Base-by-base conservation (phyloP, 352 stramenopile species). In the Globisporangium carolinianum region DNA sequence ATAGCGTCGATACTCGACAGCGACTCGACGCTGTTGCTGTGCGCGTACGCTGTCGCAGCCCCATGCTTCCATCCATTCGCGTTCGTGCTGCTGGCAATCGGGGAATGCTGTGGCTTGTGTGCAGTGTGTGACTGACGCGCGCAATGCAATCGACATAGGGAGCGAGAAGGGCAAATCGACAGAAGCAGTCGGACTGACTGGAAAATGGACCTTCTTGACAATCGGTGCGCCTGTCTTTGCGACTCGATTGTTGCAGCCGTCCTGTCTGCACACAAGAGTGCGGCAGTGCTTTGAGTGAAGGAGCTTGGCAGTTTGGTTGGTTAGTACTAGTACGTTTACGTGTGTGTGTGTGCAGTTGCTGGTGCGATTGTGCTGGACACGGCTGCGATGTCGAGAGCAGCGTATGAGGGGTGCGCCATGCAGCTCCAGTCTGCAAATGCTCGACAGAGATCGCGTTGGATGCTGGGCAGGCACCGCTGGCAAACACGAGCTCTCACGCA, bases 121-220 rank as follows among this genome's bases (percentile, higher is more conserved):
- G 24, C 24, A 32, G 2, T 32, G 24, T 32, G 24, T 32, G 24
- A 32, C 24, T 32, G 24, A 32, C 24, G 24, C 24, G 24, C 24
- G 24, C 24, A 32, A 32, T 32, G 24, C 24, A 32, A 32, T 32
- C 45, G 45, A 49, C 45, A 49, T 49, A 49, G 45, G 12, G 45
- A 24, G 45, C 45, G 45, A 49, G 45, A 49, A 49, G 45, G n/a
- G 6, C 7, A n/a, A n/a, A 49, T 14, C 14, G 45, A 17, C 7
- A 14, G 45, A n/a, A 9, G 6, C 24, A 14, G 43, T 10, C 5
- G 14, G 45, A 49, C 45, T 49, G 45, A 36, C 45, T 49, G 45
- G 45, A 49, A 49, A 49, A 49, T 49, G 45, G 42, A 47, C 42
- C 47, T 51, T 17, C 35, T 51, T 38, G 47, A 37, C 47, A 17